Conservation (phyloP, 192 early-diverging fungal genomes). For the Coemansia sp. region DNA sequence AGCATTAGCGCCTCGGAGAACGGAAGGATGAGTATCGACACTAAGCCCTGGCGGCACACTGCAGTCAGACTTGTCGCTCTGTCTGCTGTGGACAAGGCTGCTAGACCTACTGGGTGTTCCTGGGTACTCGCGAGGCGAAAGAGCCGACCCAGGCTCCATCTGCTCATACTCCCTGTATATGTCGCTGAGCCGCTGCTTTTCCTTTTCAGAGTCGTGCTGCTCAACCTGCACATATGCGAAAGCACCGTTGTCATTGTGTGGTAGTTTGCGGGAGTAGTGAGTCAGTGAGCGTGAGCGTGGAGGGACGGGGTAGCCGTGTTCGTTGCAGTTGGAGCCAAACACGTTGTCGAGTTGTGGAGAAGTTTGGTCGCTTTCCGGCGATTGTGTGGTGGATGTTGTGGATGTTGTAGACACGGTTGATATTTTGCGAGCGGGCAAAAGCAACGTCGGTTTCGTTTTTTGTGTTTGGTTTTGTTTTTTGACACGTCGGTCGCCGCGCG, state of each 20-base stretch:
- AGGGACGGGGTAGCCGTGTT: slow-evolving; percentile 25
- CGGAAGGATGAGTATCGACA: slow-evolving; percentile 30
- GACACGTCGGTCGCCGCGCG: slow-evolving; percentile 33
- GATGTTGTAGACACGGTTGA: slow-evolving; percentile 9
- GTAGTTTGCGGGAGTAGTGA: slow-evolving; percentile 16
- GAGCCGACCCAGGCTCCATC: slow-evolving; percentile 9
- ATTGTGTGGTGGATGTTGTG: slow-evolving; percentile 5
- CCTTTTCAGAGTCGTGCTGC: slow-evolving; percentile 17
- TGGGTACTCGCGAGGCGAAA: slow-evolving; percentile 17
- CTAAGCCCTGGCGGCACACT: slow-evolving; percentile 16
- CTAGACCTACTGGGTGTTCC: slow-evolving; percentile 35
- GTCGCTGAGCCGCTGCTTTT: slow-evolving; percentile 33
- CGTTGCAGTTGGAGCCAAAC: slow-evolving; percentile 10
- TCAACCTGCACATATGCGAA: slow-evolving; percentile 37
- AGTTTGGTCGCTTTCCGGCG: background rate
- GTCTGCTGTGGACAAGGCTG: slow-evolving; percentile 32
- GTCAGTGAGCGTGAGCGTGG: slow-evolving; percentile 43
- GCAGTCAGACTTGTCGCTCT: background rate
- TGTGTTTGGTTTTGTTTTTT: slow-evolving; percentile 9
- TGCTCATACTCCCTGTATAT: slow-evolving; percentile 41
- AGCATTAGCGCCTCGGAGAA: background rate
- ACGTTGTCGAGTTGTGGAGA: background rate
- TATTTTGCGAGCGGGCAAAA: slow-evolving; percentile 18
- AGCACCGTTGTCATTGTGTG: background rate
- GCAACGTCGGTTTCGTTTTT: slow-evolving; percentile 11